Evolutionary conservation across 164 flowering plant species (phyloP).

Genomic region (Umbilicus rupestris): DNA sequence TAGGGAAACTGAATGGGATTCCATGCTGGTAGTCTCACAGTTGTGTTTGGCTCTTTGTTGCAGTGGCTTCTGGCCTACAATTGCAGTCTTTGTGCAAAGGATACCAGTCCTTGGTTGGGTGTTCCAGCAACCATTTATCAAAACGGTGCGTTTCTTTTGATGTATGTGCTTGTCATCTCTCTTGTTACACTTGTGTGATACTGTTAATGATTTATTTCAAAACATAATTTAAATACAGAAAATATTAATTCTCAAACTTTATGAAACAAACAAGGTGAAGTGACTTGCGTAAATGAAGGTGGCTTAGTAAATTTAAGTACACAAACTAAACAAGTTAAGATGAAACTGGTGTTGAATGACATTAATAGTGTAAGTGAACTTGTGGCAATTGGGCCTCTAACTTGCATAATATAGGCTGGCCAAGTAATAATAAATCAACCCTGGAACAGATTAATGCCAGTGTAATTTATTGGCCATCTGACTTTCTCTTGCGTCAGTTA

Average conservation of each 20-base stretch:
- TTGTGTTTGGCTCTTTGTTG: neutral
- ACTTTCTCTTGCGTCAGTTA: too few species aligned
- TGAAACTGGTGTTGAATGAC: neutral
- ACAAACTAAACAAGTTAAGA: neutral
- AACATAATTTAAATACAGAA: neutral
- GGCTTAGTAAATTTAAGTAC: neutral
- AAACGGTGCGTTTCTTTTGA: constrained; percentile 52
- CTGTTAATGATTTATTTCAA: too few species aligned
- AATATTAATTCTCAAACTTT: neutral
- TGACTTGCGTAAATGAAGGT: neutral
- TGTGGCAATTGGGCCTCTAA: too few species aligned
- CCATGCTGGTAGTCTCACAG: neutral
- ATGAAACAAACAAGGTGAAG: neutral
- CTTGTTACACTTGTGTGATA: neutral
- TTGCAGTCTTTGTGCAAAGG: constrained; percentile 78
- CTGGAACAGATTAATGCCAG: too few species aligned
- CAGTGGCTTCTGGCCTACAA: constrained; percentile 98
- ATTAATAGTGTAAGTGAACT: neutral
- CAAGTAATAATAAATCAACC: too few species aligned
- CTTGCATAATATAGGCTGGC: too few species aligned
- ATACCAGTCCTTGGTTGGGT: constrained; percentile 94
- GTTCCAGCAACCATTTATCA: constrained; percentile 75
- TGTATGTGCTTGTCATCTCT: neutral
- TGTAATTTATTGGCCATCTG: too few species aligned
- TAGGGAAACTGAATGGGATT: neutral